Evolutionary conservation across 2,329 filamentous ascomycete species (phyloP).

Genomic region (Phialocephala subalpina): DNA sequence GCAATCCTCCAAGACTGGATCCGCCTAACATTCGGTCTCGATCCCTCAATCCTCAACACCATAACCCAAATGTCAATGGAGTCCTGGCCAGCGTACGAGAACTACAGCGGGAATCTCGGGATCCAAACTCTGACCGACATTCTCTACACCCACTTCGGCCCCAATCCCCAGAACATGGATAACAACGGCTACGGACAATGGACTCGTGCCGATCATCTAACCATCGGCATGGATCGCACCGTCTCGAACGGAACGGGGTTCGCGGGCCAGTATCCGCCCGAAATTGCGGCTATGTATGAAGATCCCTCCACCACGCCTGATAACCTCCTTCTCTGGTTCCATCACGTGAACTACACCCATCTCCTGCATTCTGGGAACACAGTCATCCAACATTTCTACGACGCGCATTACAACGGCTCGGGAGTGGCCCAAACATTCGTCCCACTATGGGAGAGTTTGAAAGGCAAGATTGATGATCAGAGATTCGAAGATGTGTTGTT

Average conservation of each 20-base stretch:
- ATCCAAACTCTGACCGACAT: conserved; percentile 76
- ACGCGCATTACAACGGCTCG: conserved; percentile 67
- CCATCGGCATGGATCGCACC: conserved; percentile 77
- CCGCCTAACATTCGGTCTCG: conserved; percentile 68
- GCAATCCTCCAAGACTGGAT: conserved; percentile 70
- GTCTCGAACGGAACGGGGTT: conserved; percentile 72
- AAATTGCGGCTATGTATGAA: conserved; percentile 66
- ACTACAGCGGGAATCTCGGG: conserved; percentile 75
- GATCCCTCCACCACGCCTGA: conserved; percentile 70
- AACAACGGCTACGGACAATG: conserved; percentile 76
- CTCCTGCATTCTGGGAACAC: conserved; percentile 68
- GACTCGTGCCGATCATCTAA: conserved; percentile 67
- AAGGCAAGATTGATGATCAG: conserved; percentile 64
- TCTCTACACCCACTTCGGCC: conserved; percentile 71
- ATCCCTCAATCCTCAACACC: conserved; percentile 61
- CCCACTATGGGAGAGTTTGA: conserved; percentile 59
- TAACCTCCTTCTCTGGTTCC: conserved; percentile 76
- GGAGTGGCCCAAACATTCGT: conserved; percentile 67
- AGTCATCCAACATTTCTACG: conserved; percentile 73
- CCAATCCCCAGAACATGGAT: conserved; percentile 72
- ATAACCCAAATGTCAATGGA: conserved; percentile 70
- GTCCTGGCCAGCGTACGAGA: conserved; percentile 76
- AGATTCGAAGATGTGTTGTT: conserved; percentile 66
- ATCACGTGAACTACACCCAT: conserved; percentile 75
- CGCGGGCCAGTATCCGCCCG: conserved; percentile 70